Percentiles rank a stretch among this genome's conserved stretches.
phyloP scores from a whole-genome alignment of 2,329 filamentous ascomycete species.

The Hypoxylon sp. region DNA sequence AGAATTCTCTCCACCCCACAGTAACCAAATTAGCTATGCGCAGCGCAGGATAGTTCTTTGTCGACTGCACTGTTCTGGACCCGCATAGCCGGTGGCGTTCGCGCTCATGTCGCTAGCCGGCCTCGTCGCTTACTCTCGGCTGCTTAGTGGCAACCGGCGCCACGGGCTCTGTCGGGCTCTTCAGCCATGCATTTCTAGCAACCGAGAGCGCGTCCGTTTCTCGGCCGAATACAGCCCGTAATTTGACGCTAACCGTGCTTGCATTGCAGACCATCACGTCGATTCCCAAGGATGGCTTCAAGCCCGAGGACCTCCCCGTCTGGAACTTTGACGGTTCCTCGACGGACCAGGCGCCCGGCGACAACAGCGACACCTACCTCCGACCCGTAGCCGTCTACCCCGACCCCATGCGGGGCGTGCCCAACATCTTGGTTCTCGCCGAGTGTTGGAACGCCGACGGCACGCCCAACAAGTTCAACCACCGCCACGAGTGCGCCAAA shows the following conservation, averaged over 20 bases:
- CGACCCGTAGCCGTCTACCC: constrained; percentile 88
- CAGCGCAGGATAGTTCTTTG: constrained; percentile 17
- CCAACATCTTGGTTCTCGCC: constrained; percentile 92
- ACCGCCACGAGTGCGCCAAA: constrained; percentile 88
- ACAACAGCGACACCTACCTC: constrained; percentile 98
- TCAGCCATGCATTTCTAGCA: constrained; percentile 6
- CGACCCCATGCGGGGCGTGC: constrained; percentile 86
- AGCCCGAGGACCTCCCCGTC: constrained; percentile 60
- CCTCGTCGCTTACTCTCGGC: constrained; percentile 20
- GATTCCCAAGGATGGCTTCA: constrained; percentile 53
- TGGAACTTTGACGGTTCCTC: constrained; percentile 79
- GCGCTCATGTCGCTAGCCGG: constrained; percentile 20
- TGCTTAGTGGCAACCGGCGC: constrained; percentile 25
- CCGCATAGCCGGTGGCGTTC: constrained; percentile 20
- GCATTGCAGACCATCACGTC: constrained; percentile 57
- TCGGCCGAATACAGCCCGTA: no score
- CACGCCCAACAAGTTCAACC: constrained; percentile 98
- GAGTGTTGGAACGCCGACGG: constrained; percentile 96
- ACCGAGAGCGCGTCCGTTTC: background rate
- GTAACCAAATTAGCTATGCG: constrained; percentile 11
- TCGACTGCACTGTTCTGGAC: constrained; percentile 15
- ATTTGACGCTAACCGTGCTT: constrained; percentile 10
- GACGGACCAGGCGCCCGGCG: constrained; percentile 88
- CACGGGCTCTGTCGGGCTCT: constrained; percentile 4
- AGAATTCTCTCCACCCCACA: constrained; percentile 20